Percentiles rank a stretch among this genome's conserved stretches.
phyloP scores from a whole-genome alignment of 106 monocot species.

The Dioscorea dumetorum region DNA sequence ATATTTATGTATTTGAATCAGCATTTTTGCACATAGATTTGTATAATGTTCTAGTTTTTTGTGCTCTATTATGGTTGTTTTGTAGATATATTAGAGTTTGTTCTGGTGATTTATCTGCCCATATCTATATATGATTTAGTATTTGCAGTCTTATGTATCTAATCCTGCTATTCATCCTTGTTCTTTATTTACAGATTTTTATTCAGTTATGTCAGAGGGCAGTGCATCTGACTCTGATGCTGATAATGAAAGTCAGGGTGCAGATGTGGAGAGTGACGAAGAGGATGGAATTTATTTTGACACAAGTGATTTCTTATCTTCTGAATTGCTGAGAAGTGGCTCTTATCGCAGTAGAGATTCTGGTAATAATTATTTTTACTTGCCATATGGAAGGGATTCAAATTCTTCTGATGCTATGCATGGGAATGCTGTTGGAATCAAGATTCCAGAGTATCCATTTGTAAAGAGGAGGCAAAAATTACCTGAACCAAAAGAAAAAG shows the following conservation, averaged over 20 bases:
- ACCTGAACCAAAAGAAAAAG: conserved; percentile 95
- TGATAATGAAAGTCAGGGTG: conserved; percentile 90
- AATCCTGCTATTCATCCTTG: not conserved
- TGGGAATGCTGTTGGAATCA: conserved; percentile 18
- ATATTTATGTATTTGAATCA: too few species aligned
- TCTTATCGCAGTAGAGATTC: conserved; percentile 72
- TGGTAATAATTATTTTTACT: conserved; percentile 32
- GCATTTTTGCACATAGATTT: too few species aligned
- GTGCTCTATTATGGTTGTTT: too few species aligned
- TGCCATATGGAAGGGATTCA: conserved; percentile 13
- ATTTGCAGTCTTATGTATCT: too few species aligned
- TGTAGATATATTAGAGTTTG: too few species aligned
- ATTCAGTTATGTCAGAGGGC: conserved; percentile 88
- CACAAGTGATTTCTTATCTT: conserved; percentile 72
- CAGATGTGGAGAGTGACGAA: conserved; percentile 81
- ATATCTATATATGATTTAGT: too few species aligned
- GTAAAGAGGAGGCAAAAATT: conserved; percentile 71
- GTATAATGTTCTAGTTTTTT: too few species aligned
- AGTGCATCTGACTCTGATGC: conserved; percentile 82
- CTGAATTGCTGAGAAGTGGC: conserved; percentile 79
- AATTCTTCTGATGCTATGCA: conserved; percentile 14
- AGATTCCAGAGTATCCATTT: conserved; percentile 50
- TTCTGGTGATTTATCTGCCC: too few species aligned
- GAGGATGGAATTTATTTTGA: conserved; percentile 85
- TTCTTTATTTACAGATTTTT: conserved; percentile 56